Conservation (phyloP, 2,329 filamentous ascomycete genomes). For the Colletotrichum siamense region DNA sequence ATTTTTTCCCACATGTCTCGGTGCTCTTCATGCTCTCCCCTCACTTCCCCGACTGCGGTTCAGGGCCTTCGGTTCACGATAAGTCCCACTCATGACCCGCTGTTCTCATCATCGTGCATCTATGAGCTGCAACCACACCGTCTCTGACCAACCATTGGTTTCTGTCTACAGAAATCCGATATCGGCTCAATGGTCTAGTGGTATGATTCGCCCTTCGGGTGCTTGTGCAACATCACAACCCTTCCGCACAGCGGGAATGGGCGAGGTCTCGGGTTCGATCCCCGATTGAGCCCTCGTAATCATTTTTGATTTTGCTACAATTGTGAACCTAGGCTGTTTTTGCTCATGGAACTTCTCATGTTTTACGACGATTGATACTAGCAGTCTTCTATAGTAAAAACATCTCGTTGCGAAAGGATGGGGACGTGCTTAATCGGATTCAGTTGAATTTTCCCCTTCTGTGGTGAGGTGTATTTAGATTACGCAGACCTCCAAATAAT, state of each 20-base stretch:
- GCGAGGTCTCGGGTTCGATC: slow-evolving; percentile 12
- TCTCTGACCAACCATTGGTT: background rate
- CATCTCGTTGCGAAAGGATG: rapidly evolving
- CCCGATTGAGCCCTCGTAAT: background rate
- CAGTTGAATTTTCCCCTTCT: background rate
- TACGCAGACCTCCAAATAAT: background rate
- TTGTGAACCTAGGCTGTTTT: background rate
- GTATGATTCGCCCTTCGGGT: slow-evolving; percentile 17
- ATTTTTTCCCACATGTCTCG: background rate
- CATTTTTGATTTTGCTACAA: background rate
- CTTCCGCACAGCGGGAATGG: background rate
- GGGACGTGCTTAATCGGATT: rapidly evolving
- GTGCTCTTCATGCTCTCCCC: background rate
- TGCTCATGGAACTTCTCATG: background rate
- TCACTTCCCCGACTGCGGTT: background rate
- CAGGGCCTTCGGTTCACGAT: background rate
- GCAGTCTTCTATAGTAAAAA: background rate
- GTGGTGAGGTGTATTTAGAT: background rate
- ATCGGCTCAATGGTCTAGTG: slow-evolving; percentile 14
- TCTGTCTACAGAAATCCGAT: background rate
- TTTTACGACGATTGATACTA: rapidly evolving
- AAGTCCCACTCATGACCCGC: background rate
- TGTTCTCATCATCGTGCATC: background rate
- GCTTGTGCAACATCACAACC: background rate
- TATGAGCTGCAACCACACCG: background rate